phyloP scores from a whole-genome alignment of 2,329 filamentous ascomycete species.

The Aaosphaeria arxii region DNA sequence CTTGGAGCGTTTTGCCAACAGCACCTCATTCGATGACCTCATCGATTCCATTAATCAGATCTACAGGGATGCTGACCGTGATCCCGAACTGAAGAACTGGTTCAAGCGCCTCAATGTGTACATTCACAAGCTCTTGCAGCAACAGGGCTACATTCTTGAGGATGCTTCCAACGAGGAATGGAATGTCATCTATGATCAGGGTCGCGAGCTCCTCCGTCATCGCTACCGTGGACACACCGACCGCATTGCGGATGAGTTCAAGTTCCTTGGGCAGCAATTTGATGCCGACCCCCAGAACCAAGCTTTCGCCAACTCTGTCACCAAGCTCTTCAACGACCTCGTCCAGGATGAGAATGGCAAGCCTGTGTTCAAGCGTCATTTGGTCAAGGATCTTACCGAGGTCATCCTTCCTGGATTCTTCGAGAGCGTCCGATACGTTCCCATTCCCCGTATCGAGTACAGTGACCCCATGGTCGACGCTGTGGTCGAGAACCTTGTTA shows the following conservation, averaged over 20 bases:
- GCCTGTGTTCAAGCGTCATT: constrained; percentile 84
- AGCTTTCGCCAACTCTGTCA: constrained; percentile 69
- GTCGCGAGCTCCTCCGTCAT: constrained; percentile 80
- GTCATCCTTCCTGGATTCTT: constrained; percentile 82
- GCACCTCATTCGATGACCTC: constrained; percentile 82
- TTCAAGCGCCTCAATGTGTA: constrained; percentile 77
- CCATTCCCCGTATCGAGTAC: constrained; percentile 91
- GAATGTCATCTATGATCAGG: constrained; percentile 80
- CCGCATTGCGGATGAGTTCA: constrained; percentile 82
- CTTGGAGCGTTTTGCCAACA: constrained; percentile 93
- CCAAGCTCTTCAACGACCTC: constrained; percentile 87
- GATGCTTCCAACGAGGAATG: constrained; percentile 77
- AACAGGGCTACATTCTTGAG: constrained; percentile 88
- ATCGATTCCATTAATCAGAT: constrained; percentile 81
- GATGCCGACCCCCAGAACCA: constrained; percentile 85
- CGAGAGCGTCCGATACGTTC: constrained; percentile 83
- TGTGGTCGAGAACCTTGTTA: constrained; percentile 88
- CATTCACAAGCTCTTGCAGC: constrained; percentile 76
- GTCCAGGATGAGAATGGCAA: constrained; percentile 84
- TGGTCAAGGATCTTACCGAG: constrained; percentile 83
- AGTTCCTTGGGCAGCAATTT: constrained; percentile 86
- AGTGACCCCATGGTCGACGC: constrained; percentile 80
- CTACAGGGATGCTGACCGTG: constrained; percentile 81
- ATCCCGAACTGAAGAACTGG: constrained; percentile 85
- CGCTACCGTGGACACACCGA: constrained; percentile 86